Base-by-base conservation (phyloP, 192 early-diverging fungal genomes). In the Lobosporangium transversale region DNA sequence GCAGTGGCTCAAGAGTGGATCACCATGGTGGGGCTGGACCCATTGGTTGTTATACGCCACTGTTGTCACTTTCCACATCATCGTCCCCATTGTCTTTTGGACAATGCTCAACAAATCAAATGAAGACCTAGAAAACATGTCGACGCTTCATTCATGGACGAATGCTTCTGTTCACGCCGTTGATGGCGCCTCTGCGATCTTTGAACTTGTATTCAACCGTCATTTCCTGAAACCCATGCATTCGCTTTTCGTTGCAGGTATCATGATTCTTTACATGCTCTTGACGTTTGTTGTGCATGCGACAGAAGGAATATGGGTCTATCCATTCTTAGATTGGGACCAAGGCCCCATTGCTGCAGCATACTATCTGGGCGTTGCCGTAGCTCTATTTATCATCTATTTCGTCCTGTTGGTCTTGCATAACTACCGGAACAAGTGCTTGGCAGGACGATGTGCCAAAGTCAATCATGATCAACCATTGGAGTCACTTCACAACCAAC, bases 11-110 rank as follows among this genome's bases (percentile, higher is more conserved):
- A 58, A 66, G 23, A 32, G 33, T 2, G 30, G 56, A 4, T 54
- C 62, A 7, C 56, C 62, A n/a, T 66, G 63, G 70, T 65, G 62
- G 56, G 70, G 70, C 20, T 66, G 52, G n/a, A 1, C 21, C 3
- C 68, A 76, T 53, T 76, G 71, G 70, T 62, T 74, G 11, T 44
- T 80, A 4, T 76, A 76, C 44, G 50, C 62, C 3, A 80, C 65
- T 21, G 47, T 80, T 21, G 48, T 70, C 33, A 58, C 53, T 17
- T 76, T 31, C 27, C 71, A 80, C 43, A 48, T 80, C 23, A 31
- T 75, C 12, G 79, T 80, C 10, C 79, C 79, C 1, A 56, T 80
- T 57, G 79, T 80, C 24, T 80, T 55, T 52, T 80, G 79, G 79
- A 37, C 79, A 2, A 20, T 69, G 55, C 66, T 80, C 53, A 62